A percentile compares a stretch with the other conserved stretches of the same genome.
phyloP scores from a whole-genome alignment of 306 rosid species.

The Rosa persica region DNA sequence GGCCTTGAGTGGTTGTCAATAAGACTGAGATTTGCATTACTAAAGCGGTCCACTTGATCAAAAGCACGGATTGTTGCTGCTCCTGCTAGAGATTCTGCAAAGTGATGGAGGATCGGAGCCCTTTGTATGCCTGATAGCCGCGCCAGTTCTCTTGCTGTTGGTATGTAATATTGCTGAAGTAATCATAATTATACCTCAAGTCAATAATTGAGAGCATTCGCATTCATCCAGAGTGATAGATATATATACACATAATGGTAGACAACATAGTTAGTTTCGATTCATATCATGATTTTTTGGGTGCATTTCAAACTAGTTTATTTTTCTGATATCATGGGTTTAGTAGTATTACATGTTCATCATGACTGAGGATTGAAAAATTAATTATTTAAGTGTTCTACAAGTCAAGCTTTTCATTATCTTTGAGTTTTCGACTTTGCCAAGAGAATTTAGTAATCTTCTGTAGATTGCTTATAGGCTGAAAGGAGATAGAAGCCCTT shows the following conservation, averaged over 20 bases:
- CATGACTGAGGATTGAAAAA: too few relatives aligned
- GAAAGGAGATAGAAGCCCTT: constrained; percentile 22
- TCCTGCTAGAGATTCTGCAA: constrained; percentile 85
- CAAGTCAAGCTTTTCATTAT: too few relatives aligned
- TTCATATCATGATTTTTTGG: too few relatives aligned
- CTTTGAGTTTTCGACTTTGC: neutral
- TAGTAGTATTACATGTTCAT: too few relatives aligned
- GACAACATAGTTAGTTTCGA: too few relatives aligned
- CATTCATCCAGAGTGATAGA: too few relatives aligned
- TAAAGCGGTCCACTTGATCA: constrained; percentile 72
- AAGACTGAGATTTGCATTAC: constrained; percentile 53
- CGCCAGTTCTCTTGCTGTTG: constrained; percentile 93
- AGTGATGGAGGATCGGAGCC: constrained; percentile 91
- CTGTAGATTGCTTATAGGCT: neutral
- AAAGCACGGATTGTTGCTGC: constrained; percentile 88
- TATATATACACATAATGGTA: too few relatives aligned
- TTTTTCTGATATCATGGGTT: too few relatives aligned
- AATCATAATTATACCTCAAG: constrained; percentile 17
- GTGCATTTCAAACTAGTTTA: too few relatives aligned
- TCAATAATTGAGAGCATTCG: neutral
- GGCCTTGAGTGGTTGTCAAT: constrained; percentile 76
- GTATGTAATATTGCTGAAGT: constrained; percentile 78
- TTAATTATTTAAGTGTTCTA: too few relatives aligned
- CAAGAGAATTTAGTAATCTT: neutral
- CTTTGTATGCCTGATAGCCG: constrained; percentile 76